Base-by-base conservation (phyloP, 2,329 filamentous ascomycete species). In the Venturiaceae sp. region DNA sequence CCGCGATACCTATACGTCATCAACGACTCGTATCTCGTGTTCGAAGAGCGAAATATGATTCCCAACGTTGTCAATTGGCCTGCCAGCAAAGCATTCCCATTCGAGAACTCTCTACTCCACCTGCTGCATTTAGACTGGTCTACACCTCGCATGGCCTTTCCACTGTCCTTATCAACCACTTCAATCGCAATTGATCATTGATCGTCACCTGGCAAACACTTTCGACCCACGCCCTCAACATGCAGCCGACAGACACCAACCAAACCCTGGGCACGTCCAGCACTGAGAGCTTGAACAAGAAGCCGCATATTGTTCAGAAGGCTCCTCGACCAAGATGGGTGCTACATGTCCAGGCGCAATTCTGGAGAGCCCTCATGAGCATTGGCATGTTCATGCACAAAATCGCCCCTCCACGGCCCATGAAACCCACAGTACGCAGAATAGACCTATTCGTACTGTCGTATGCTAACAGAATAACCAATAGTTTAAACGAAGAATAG, bases 311-410 rank as follows among this genome's bases (percentile, higher is more conserved):
- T 26, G 23, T 50, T 9, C 23, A 28, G 14, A 53, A 57, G 26
- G 23, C 26, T 11, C 36, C 74, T 74, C 16, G 60, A 23, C 73
- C 76, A 36, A 78, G 85, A 71, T 82, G 80, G 76, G 78, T 83
- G 66, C 78, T 89, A 11, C 79, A 80, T 58, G 64, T 85, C 56
- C 80, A 87, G 68, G 86, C 86, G 52, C 72, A 77, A 30, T 80
- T 85, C 68, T 88, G 85, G 84, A 80, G 87, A 56, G 77, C 80
- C 58, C 75, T 88, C 44, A 87, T 88, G 80, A 77, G 77, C 60
- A 78, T 88, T 59, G 86, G 85, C 66, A 88, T 88, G 84, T 75
- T 80, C 60, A 73, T 89, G 39, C 86, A 90, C 67, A 80, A 78
- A 58, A 72, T 85, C 60, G 80, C 84, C 1, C 72, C 77, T 44